Conservation (phyloP, 768 basidiomycete species). For the Clitopilus hobsonii region DNA sequence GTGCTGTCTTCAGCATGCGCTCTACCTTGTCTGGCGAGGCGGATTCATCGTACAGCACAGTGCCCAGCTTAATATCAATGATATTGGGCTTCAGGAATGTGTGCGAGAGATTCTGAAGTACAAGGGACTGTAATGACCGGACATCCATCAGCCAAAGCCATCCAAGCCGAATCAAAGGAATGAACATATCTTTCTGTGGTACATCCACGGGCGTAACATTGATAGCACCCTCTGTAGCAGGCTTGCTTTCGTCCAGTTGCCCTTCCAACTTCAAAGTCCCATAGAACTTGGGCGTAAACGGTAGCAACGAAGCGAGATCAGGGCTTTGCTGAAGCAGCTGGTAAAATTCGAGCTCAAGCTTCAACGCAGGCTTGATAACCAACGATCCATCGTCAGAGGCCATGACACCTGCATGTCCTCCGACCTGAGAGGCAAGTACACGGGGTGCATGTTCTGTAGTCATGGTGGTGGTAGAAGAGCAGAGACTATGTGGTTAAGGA, state of each 20-base stretch:
- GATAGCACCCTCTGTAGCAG: conserved; percentile 9
- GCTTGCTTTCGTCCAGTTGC: conserved; percentile 35
- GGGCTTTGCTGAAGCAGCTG: conserved; percentile 40
- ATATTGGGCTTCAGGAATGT: conserved; percentile 79
- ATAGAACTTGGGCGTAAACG: conserved; percentile 70
- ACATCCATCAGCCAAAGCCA: background rate
- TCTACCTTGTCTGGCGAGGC: conserved; percentile 68
- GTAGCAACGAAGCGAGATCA: conserved; percentile 38
- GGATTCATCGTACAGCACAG: conserved; percentile 71
- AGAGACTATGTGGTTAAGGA: too few species aligned
- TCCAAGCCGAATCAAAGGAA: background rate
- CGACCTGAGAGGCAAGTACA: conserved; percentile 49
- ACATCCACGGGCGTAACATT: conserved; percentile 9
- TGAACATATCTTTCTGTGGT: conserved; percentile 17
- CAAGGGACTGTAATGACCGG: conserved; percentile 55
- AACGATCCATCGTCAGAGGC: conserved; percentile 69
- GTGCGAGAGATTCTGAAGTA: conserved; percentile 79
- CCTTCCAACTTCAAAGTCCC: conserved; percentile 77
- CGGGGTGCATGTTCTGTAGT: conserved; percentile 2
- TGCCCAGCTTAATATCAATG: conserved; percentile 92
- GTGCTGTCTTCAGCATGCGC: conserved; percentile 72
- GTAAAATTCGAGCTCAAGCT: conserved; percentile 70
- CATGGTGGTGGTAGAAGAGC: background rate
- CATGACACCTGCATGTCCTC: conserved; percentile 75
- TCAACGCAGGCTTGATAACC: conserved; percentile 74